phyloP scores from a whole-genome alignment of 1,284 basidiomycete species.

The Cerioporus squamosus region DNA sequence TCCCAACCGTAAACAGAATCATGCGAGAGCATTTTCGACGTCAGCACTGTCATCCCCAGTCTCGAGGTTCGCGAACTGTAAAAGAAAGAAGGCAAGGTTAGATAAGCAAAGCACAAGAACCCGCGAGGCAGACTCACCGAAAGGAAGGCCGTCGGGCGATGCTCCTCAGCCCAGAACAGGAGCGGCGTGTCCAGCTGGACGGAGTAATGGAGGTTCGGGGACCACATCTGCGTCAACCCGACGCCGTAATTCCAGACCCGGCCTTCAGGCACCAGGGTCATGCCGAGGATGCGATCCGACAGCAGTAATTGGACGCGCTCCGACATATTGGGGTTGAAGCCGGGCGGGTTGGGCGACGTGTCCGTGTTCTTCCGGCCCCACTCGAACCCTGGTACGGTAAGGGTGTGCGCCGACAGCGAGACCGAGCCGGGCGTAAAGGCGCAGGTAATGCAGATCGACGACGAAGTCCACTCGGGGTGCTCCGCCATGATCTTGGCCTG shows the following conservation, averaged over 20 bases:
- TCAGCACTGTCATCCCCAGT: conserved; percentile 88
- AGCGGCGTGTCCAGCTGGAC: conserved; percentile 92
- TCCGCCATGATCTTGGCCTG: conserved; percentile 97
- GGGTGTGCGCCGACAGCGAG: conserved; percentile 90
- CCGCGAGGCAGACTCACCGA: conserved; percentile 56
- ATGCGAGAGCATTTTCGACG: conserved; percentile 87
- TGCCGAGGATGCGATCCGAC: conserved; percentile 91
- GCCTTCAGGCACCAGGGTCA: conserved; percentile 91
- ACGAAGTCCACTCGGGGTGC: conserved; percentile 94
- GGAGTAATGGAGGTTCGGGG: conserved; percentile 81
- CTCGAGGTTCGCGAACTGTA: conserved; percentile 85
- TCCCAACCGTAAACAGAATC: conserved; percentile 25
- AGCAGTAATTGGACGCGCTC: conserved; percentile 94
- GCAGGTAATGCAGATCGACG: conserved; percentile 91
- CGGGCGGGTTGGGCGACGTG: conserved; percentile 83
- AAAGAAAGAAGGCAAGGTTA: neutral
- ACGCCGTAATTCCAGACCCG: conserved; percentile 95
- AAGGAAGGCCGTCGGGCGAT: conserved; percentile 90
- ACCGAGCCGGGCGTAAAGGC: conserved; percentile 99
- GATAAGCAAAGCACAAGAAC: conserved; percentile 3
- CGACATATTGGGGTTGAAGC: conserved; percentile 98
- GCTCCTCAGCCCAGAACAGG: conserved; percentile 95
- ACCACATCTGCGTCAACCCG: conserved; percentile 91
- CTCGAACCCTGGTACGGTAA: conserved; percentile 93
- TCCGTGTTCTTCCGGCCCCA: conserved; percentile 97